Base-by-base conservation (phyloP, 148 eudicot genomes). In the Spergularia marina region DNA sequence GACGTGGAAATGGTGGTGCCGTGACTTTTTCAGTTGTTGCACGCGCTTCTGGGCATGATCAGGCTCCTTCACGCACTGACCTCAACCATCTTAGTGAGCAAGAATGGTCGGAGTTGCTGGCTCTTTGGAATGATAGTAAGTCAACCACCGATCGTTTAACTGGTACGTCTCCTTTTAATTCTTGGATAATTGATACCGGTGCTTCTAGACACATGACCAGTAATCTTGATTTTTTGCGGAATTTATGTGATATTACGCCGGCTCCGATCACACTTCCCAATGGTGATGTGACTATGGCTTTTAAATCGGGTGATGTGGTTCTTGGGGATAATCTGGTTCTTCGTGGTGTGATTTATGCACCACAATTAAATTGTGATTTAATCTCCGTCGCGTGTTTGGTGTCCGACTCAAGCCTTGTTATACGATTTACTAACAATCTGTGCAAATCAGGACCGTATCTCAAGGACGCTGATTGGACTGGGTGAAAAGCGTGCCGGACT, bases 131-230 rank as follows among this genome's bases (percentile, higher is more conserved):
- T 41, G 44, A 41, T 41, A 5, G 6, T 41, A 41, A 41, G 44
- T 41, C 44, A 5, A 41, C 6, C 8, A 4, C 44, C 8, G 55
- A 44, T 67, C 53, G 17, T 5, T n/a, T 67, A 2, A 18, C 10
- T 18, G 71, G 71, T 47, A 34, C 47, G 30, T 10, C 14, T 14
- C 17, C 7, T 47, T 16, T 3, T 14, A 1, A 34, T 17, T 21
- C 68, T 34, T 67, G 71, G 71, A 67, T 67, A 8, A 49, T 67
- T 47, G 71, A 67, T 6, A 44, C 30, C 2, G 71, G 55, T 13
- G 68, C 68, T 15, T 64, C 68, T 11, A 15, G 36, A 5, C 68
- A 64, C n/a, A 40, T 64, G 17, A 23, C 68, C 8, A 40, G 49
- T 34, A 13, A 36, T 14, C 6, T 64, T 34, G 17, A 25, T 12